Conservation (phyloP, 2,329 filamentous ascomycete species). For the Colletotrichum liriopes region DNA sequence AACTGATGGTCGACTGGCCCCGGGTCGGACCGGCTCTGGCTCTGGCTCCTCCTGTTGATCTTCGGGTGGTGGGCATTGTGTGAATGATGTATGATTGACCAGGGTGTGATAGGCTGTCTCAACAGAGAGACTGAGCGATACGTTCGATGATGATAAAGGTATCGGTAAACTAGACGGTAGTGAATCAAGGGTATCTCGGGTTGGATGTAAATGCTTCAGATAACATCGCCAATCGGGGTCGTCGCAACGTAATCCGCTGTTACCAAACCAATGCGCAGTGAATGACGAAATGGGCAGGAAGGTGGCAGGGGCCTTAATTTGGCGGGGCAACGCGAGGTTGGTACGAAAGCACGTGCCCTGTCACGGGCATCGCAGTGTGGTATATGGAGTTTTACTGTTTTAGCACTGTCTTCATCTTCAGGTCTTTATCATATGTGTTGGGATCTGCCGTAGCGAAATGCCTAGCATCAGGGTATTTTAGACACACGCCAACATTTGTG, state of each 20-base stretch:
- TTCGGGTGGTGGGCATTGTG: constrained; percentile 66
- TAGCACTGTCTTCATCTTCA: constrained; percentile 9
- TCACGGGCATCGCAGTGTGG: constrained; percentile 58
- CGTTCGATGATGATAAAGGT: neutral
- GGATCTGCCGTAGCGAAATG: neutral
- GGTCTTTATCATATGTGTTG: constrained; percentile 11
- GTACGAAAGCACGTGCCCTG: constrained; percentile 64
- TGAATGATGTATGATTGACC: constrained; percentile 43
- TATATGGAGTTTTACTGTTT: neutral
- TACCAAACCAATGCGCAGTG: constrained; percentile 7
- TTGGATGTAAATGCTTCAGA: constrained; percentile 9
- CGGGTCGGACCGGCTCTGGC: constrained; percentile 56
- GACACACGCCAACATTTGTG: neutral
- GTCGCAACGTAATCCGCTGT: constrained; percentile 15
- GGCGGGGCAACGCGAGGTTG: constrained; percentile 70
- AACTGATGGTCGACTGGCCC: constrained; percentile 71
- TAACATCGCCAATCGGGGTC: constrained; percentile 26
- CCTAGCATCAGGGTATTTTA: constrained; percentile 15
- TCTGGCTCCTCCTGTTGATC: constrained; percentile 60
- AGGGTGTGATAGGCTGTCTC: constrained; percentile 7
- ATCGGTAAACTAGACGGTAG: neutral
- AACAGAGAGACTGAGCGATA: neutral
- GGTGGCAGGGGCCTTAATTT: constrained; percentile 49
- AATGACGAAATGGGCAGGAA: constrained; percentile 43
- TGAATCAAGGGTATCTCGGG: neutral